These are phyloP conservation scores for Cornus florida DNA, from an alignment of 148 eudicot genomes.

Conservation along the genomic window DNA sequence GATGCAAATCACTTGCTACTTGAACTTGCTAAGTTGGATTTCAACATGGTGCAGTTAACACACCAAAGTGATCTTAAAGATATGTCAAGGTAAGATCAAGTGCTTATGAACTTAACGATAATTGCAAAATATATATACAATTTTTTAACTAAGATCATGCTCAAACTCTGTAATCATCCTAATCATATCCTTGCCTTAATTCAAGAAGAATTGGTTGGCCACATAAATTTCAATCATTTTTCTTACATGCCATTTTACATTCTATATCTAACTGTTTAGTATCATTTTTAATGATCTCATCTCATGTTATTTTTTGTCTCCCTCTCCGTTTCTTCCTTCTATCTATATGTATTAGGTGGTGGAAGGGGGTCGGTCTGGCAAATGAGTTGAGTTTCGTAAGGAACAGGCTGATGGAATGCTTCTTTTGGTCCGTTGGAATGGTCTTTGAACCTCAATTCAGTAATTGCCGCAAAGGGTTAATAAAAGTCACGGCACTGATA, in stretches of 20 bases:
- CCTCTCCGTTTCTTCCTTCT: too few relatives aligned
- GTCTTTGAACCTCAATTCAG: slow-evolving; percentile 16
- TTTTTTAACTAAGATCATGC: too few relatives aligned
- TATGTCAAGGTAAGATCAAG: slow-evolving; percentile 17
- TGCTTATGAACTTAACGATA: too few relatives aligned
- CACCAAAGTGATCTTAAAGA: slow-evolving; percentile 22
- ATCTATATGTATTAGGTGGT: slow-evolving; percentile 12
- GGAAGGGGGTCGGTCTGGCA: slow-evolving; percentile 8
- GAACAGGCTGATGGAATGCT: slow-evolving; percentile 14
- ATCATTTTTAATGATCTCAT: too few relatives aligned
- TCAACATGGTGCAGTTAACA: slow-evolving; percentile 15
- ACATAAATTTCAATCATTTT: too few relatives aligned
- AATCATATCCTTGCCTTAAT: too few relatives aligned
- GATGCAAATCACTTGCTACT: background rate
- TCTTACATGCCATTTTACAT: too few relatives aligned
- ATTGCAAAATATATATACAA: too few relatives aligned
- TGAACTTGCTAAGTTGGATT: slow-evolving; percentile 26
- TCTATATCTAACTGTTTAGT: too few relatives aligned
- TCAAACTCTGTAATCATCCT: too few relatives aligned
- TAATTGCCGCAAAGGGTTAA: slow-evolving; percentile 9
- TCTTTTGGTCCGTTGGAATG: slow-evolving; percentile 14
- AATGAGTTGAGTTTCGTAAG: slow-evolving; percentile 18
- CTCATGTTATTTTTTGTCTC: too few relatives aligned
- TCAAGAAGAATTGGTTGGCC: too few relatives aligned
- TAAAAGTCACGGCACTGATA: slow-evolving; percentile 8